Base-by-base conservation (phyloP, 31 red algal genomes). In the Odonthalia washingtoniensis region DNA sequence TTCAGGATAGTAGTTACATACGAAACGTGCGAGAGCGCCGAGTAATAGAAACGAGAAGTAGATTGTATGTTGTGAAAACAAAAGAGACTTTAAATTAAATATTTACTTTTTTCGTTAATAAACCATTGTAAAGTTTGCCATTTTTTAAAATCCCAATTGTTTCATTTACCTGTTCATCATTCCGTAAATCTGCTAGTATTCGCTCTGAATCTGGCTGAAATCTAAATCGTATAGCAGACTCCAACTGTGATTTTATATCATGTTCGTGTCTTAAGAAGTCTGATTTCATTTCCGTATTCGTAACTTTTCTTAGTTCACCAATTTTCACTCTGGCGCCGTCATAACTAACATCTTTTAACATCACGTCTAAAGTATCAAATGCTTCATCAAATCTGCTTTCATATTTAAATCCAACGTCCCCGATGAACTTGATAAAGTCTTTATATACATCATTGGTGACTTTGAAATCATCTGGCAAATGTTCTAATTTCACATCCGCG, bases 161-260 rank as follows among this genome's bases (percentile, higher is more conserved):
- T 17, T 92, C 86, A 14, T 66, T 42, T 5, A 99, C 63, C 68
- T 90, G 85, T 16, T 94, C 89, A 63, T 99, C 94, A 60, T 81
- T 80, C 28, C 75, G 34, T 36, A 99, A 75, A 39, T 89, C 92
- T 1, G 92, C 92, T 4, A 92, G 75, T 32, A 98, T 81, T 39
- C 96, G 80, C 43, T 85, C 40, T 24, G 88, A 92, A 49, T 98
- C 96, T 46, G 96, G 96, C 46, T 98, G 87, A 27, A 98, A 93
- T 17, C 96, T 84, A 49, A 78, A 87, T 35, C 92, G 93, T 70
- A 98, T 98, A n/a, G 92, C 89, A 66, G 94, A 91, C 38, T 98
- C 93, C 34, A 98, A 70, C 57, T 91, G 88, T 17, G 35, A 75
- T 14, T 76, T 57, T 65, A 98, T 95, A 18, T 60, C 70, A 36